Evolutionary conservation across 257 asterid species (phyloP).

Genomic region (Solanum tarapatanum): DNA sequence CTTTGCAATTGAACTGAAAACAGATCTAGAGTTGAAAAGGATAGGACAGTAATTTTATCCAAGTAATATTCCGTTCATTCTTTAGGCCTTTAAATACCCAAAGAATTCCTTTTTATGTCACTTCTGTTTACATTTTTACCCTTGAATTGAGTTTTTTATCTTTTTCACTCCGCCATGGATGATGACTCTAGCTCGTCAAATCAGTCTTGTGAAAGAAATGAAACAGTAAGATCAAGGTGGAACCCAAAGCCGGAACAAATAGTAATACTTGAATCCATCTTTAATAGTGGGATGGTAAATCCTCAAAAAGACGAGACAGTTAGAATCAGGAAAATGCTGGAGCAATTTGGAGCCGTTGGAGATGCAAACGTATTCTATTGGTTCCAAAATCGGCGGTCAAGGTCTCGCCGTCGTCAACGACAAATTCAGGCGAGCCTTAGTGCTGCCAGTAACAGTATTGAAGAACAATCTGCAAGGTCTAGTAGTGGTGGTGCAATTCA

Average conservation of each 20-base stretch:
- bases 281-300: neutral
- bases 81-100: neutral
- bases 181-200: neutral
- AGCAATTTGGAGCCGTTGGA: neutral
- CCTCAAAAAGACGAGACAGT: neutral
- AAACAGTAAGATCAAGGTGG: neutral
- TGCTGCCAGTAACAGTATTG: neutral
- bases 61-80: neutral
- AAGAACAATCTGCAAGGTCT: neutral
- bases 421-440: neutral
- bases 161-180: neutral
- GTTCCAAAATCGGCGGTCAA: conserved; percentile 2
- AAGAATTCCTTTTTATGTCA: neutral
- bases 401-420: neutral
- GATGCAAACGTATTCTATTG: conserved; percentile 2
- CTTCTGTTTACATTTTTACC: neutral
- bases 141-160: neutral
- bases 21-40: neutral
- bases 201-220: neutral
- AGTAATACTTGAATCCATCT: neutral
- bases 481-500: neutral
- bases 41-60: neutral
- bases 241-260: conserved; percentile 1
- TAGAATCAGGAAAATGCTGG: neutral
- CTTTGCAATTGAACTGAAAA: neutral